Evolutionary conservation across 768 basidiomycete species (phyloP), one percentile per base, ranked within the genome.

Genomic region (Saitozyma podzolica): DNA sequence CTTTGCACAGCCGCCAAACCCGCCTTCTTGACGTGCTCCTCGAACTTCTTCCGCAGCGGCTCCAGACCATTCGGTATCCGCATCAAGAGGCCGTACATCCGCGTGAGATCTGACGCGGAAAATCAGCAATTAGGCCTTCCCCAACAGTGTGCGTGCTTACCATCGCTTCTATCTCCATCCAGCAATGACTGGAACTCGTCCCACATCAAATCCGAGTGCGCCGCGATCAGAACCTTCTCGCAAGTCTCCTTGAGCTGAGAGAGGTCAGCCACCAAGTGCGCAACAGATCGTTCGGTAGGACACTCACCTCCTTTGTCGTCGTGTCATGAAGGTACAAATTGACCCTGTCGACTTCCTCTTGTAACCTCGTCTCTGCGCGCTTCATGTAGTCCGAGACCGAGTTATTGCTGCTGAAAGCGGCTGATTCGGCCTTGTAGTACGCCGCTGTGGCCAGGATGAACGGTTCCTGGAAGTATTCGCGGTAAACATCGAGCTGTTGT

Each of bases 261-360:
- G 1, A 59, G 81, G 14, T 72, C 62, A 70, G 64, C 55, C 6
- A 9, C 29, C 51, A 37, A 0, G 41, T 29, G 19, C 49, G 29
- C 17, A 16, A 19, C 29, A 13, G 13, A 17, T 17, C 13, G 4
- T 29, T 29, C 29, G 29, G 29, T 29, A 29, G 13, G 11, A 10
- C 40, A 75, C 82, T 61, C 52, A 83, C 81, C 47, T 86, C 83
- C 78, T 91, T 92, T 74, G 90, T 86, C 17, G 95, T 96, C 62
- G 87, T 87, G 8, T 89, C 88, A 80, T 95, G 89, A 50, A 99
- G 84, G 80, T 96, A 97, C 56, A 91, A 85, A 76, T 96, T 94
- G 19, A 97, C 92, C 20, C 95, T 86, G 74, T 94, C 91, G 79
- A 95, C 92, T 73, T 99, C 95, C 80, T 99, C 94, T 61, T 86